Base-by-base conservation (phyloP, 371 early-diverging fungal species). In the Mucor saturninus region DNA sequence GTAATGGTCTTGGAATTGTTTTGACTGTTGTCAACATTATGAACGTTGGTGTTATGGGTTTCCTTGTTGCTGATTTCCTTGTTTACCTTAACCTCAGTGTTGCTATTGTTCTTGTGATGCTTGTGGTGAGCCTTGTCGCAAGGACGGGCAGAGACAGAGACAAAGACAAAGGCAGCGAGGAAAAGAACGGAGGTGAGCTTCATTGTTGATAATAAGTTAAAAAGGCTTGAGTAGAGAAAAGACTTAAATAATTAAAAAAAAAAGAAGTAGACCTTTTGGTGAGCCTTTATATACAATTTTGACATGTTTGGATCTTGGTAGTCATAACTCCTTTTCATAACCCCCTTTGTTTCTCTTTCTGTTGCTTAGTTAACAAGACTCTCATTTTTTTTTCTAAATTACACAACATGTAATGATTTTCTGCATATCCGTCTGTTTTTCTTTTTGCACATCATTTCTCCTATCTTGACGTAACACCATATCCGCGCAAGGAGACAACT, bases 141-240 rank as follows among this genome's bases (percentile, higher is more conserved):
- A 31, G 74, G 67, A 60, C 64, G 61, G 53, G 70, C 74, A 54
- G 57, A 56, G 51, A 56, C 54, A 37, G 61, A 26, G 10, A 64
- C 49, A 60, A 65, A 59, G 28, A 57, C 59, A 56, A 65, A 21
- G 45, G 64, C 62, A 48, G 64, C 59, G 53, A 64, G 26, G 53
- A 65, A 67, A 43, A 75, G 65, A 42, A 66, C 37, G 40, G 61
- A 55, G 51, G 64, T 52, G 61, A 69, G 56, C 63, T 75, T 75
- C 75, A 75, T 69, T 54, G 3, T 61, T 46, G 46, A 26, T 46
- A 21, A 14, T n/a, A 43, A 21, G 21, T 21, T 21, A 21, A 21
- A 21, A 21, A 21, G 21, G 21, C 21, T 21, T 21, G 21, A 21
- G 21, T 21, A 21, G 21, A 21, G 43, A 43, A 15, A 43, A 15